Evolutionary conservation across 441 rosid species (phyloP), one percentile per base, ranked within the genome.

Genomic region (Populus hybrid): DNA sequence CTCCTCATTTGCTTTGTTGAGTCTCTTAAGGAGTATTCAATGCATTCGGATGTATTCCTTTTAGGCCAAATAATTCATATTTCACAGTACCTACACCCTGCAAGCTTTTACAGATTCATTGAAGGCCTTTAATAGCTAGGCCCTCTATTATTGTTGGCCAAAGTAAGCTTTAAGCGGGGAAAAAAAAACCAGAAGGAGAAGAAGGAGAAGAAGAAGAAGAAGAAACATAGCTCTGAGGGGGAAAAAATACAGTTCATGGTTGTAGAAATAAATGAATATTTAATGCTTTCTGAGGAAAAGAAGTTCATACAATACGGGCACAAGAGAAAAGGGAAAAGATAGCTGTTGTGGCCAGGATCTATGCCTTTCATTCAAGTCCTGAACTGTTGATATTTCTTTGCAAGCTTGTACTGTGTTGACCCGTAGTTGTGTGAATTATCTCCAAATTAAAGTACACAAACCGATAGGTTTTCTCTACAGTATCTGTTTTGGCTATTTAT

Each of bases 121-220:
- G 84, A 82, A 85, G 71, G 84, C 82, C 82, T 81, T 85, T 78
- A 83, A 81, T 85, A 70, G 83, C 86, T 77, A 73, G 82, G 82
- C 75, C 81, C 85, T 53, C 88, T 29, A 36, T 81, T 68, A 31
- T 74, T 77, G 29, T 61, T 73, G 64, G 20, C 24, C 29, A 9
- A 45, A 28, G 38, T 2, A 50, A 80, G 53, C 10, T 36, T 28
- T 24, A 26, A 64, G 64, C 24, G 35, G 6, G 35, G 6, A 1
- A 7, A n/a, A 7, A 35, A 59, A 45, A 38, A 36, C 0, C 1
- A 9, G 40, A 36, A 36, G 42, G 2, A 38, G 3, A 9, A 9
- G 11, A 0, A 38, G 42, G 2, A 9, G 42, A 0, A 35, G 38
- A 0, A 35, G 38, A 0, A 9, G 45, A 0, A 38, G 45, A 38